Evolutionary conservation across 805 yeast genomes (phyloP).

Genomic region (Kuraishia ogatae): DNA sequence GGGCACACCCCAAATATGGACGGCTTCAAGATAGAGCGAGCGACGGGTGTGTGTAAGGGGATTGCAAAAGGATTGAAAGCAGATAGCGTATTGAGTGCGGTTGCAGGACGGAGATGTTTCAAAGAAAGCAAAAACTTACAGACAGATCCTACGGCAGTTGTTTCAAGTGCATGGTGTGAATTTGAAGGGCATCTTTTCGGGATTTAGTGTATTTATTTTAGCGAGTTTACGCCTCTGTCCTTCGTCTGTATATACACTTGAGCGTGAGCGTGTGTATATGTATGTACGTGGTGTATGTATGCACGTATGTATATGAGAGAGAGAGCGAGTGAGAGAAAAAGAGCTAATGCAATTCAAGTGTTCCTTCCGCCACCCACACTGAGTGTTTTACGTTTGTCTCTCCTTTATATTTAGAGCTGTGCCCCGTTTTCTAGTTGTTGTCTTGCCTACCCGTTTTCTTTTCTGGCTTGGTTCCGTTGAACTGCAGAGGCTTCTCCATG

Average conservation of each 20-base stretch:
- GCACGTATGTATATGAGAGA: background rate
- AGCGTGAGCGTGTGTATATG: background rate
- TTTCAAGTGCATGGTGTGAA: background rate
- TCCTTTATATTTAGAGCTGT: background rate
- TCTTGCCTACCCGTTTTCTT: background rate
- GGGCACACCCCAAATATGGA: background rate
- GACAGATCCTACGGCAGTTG: background rate
- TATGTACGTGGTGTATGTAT: background rate
- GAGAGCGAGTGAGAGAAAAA: background rate
- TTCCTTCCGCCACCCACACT: background rate
- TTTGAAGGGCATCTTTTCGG: background rate
- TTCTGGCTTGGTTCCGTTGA: no score
- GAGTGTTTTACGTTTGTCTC: background rate
- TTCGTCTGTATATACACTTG: background rate
- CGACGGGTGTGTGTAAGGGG: background rate
- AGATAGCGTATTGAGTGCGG: background rate
- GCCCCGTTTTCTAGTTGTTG: background rate
- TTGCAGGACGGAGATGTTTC: background rate
- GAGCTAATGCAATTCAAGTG: background rate
- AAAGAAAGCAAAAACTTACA: background rate
- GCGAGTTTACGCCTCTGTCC: no score
- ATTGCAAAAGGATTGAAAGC: background rate
- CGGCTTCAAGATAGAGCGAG: background rate
- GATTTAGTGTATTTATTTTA: background rate
- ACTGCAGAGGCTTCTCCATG: no score